Conservation (phyloP, 208 protist genomes). For the Trypanosoma caninum region DNA sequence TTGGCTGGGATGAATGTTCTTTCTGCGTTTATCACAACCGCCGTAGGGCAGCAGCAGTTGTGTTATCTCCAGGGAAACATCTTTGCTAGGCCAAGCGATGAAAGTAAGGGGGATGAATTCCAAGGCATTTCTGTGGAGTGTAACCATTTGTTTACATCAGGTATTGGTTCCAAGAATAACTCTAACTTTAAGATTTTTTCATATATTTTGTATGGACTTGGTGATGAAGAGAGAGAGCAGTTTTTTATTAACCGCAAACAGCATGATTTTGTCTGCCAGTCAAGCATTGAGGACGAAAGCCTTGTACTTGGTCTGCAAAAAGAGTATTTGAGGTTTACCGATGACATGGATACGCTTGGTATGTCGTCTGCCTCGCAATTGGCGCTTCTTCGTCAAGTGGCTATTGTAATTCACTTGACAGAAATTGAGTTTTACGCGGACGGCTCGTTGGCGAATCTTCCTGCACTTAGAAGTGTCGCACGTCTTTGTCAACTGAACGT, state of each 20-base stretch:
- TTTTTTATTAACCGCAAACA: constrained; percentile 26
- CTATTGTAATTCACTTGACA: constrained; percentile 22
- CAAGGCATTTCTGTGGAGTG: constrained; percentile 7
- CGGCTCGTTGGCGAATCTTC: constrained; percentile 23
- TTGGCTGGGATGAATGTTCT: constrained; percentile 8
- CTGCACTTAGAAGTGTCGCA: constrained; percentile 17
- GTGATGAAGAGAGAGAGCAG: constrained; percentile 18
- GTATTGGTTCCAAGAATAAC: constrained; percentile 9
- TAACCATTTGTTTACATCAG: constrained; percentile 10
- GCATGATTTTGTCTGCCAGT: constrained; percentile 21
- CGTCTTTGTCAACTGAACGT: constrained; percentile 18
- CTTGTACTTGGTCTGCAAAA: constrained; percentile 1
- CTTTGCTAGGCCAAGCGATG: not conserved
- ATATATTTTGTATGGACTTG: constrained; percentile 25
- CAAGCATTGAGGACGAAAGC: constrained; percentile 12
- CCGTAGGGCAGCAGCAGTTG: constrained; percentile 9
- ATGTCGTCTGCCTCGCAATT: constrained; percentile 3
- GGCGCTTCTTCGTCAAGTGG: constrained; percentile 9
- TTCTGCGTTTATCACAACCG: constrained; percentile 21
- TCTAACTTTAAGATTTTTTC: constrained; percentile 31
- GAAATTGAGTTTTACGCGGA: constrained; percentile 29
- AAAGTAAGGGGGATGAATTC: not conserved
- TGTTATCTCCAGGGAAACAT: constrained; percentile 11
- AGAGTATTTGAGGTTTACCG: constrained; percentile 13
- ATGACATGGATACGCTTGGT: constrained; percentile 14